Conservation (phyloP, 768 basidiomycete genomes). For the Auriscalpium vulgare region DNA sequence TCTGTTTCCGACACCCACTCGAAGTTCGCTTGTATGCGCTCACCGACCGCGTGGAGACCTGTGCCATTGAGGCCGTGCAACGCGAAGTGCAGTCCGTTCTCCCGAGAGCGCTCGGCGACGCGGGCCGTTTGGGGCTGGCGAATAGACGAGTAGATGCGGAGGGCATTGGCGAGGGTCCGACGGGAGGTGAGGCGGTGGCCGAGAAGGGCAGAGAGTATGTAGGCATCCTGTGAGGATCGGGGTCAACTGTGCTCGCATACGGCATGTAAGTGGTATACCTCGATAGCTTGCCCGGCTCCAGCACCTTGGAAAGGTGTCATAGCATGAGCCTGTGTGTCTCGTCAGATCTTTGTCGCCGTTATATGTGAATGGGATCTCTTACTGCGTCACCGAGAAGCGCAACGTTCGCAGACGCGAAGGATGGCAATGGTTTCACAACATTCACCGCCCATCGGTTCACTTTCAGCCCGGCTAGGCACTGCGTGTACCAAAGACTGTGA, state of each 20-base stretch:
- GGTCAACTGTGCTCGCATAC: too few species aligned
- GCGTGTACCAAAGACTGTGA: neutral
- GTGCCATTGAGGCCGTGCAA: conserved; percentile 3
- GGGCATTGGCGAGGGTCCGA: conserved; percentile 15
- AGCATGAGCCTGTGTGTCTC: conserved; percentile 22
- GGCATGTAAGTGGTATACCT: conserved; percentile 22
- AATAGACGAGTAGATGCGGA: conserved; percentile 24
- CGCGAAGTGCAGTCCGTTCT: conserved; percentile 22
- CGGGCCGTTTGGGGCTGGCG: conserved; percentile 23
- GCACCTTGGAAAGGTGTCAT: conserved; percentile 37
- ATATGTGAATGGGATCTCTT: neutral
- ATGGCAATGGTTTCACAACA: conserved; percentile 40
- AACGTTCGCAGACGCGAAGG: conserved; percentile 47
- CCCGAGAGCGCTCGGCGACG: conserved; percentile 20
- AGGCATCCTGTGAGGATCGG: conserved; percentile 24
- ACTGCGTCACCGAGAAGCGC: conserved; percentile 36
- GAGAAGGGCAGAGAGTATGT: conserved; percentile 30
- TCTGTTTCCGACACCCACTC: conserved; percentile 8
- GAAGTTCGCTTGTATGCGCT: conserved; percentile 5
- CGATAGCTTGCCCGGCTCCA: conserved; percentile 37
- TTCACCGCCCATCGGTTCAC: conserved; percentile 56
- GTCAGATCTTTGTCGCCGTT: neutral
- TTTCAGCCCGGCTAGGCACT: conserved; percentile 3
- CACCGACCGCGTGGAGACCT: neutral
- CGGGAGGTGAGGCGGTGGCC: conserved; percentile 30